Base-by-base conservation (phyloP, 345 rosid species). In the Barbarea vulgaris region DNA sequence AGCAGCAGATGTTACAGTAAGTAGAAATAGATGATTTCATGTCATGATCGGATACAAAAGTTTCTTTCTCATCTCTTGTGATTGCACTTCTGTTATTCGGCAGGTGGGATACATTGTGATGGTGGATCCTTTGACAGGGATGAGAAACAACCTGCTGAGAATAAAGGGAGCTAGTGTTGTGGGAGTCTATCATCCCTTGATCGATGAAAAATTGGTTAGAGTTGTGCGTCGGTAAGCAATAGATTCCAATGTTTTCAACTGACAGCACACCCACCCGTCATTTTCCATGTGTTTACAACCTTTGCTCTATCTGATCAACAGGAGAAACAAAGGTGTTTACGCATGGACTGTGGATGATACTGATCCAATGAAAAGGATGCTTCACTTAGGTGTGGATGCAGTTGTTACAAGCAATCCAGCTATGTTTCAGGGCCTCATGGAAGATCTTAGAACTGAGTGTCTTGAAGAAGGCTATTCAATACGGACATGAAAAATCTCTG, bases 41-140 rank as follows among this genome's bases (percentile, higher is more conserved):
- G 1, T 53, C 25, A 19, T 10, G 58, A 42, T 60, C 1, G 1
- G 31, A 28, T 19, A 27, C 24, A 7, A 14, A 70, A 24, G 64
- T 25, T 47, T 36, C 39, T 52, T 72, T 9, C 44, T 52, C 73
- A 61, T 13, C 47, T 34, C 27, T 70, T 52, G 48, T 22, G 72
- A 48, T 12, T 52, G 15, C 25, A 33, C 33, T 18, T 48, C 14
- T 69, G 60, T n/a, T 73, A 47, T 42, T n/a, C 11, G 81, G 70
- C 84, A 92, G 99, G 99, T 84, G 64, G 99, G 99, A 61, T 95
- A 92, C 82, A 86, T 92, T 60, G 93, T 92, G 57, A 89, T 90
- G 98, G 81, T 84, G 61, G 96, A 95, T 72, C 90, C 83, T 69
- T 73, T 54, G 14, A 84, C 91, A 15, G 90, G 96, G 5, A 22